Percentiles rank a stretch among this genome's conserved stretches.
phyloP scores from a whole-genome alignment of 352 stramenopile species.

The Globisporangium paroecandrum region DNA sequence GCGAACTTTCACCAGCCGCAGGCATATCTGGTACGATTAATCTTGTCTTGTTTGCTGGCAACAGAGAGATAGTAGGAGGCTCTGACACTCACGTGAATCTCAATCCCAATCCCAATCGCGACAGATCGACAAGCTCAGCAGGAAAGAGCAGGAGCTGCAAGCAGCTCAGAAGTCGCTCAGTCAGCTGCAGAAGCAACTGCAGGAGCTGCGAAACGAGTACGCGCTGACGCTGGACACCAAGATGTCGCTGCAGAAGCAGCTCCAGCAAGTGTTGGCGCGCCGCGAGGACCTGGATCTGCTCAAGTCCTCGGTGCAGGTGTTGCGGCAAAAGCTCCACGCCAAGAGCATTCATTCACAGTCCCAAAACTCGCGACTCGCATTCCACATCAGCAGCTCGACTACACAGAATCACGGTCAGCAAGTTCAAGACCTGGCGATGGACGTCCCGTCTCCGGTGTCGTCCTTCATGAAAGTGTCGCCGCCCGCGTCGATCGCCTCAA shows the following conservation, averaged over 20 bases:
- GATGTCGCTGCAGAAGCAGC: slow-evolving; percentile 50
- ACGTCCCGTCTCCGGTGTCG: slow-evolving; percentile 3
- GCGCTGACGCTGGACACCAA: slow-evolving; percentile 34
- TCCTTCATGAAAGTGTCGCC: slow-evolving; percentile 32
- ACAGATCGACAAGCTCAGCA: slow-evolving; percentile 65
- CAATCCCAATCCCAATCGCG: neutral
- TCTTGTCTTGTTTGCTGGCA: neutral
- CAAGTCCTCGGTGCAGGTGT: slow-evolving; percentile 48
- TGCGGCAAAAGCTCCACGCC: slow-evolving; percentile 32
- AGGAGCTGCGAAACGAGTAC: slow-evolving; percentile 45
- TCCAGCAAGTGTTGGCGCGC: slow-evolving; percentile 61
- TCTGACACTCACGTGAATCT: neutral
- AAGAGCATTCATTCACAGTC: neutral
- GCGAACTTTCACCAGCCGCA: slow-evolving; percentile 65
- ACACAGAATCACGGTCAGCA: neutral
- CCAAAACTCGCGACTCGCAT: neutral
- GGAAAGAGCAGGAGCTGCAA: slow-evolving; percentile 44
- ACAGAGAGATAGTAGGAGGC: neutral
- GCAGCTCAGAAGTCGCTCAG: slow-evolving; percentile 18
- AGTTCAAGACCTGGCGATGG: neutral
- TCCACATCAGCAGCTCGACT: neutral
- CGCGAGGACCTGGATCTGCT: slow-evolving; percentile 61
- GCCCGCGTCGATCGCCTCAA: slow-evolving; percentile 29
- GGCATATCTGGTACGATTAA: slow-evolving; percentile 51
- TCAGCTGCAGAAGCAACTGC: slow-evolving; percentile 35